Evolutionary conservation across 208 protist genomes (phyloP).

Genomic region (Angomonas ambiguus): DNA sequence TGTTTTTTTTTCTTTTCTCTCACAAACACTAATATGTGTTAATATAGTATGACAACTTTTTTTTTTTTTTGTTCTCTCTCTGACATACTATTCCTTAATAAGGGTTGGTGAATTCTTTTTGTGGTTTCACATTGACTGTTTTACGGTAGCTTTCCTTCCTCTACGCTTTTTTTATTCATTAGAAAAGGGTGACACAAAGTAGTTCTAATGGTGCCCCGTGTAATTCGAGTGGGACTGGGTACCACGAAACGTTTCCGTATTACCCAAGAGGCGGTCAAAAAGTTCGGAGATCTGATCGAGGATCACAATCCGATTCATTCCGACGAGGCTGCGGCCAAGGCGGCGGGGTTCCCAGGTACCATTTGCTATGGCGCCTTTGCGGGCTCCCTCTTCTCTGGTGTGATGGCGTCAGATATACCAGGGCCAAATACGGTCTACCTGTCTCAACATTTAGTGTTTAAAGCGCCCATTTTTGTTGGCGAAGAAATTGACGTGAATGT

Average conservation of each 20-base stretch:
- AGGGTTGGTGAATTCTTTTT: conserved; percentile 30
- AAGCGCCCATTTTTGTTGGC: conserved; percentile 69
- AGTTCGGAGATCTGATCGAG: conserved; percentile 71
- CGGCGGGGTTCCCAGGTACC: conserved; percentile 62
- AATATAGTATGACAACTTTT: conserved; percentile 5
- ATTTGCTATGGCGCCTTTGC: conserved; percentile 86
- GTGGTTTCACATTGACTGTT: conserved; percentile 69
- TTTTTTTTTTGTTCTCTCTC: conserved; percentile 29
- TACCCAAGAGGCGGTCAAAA: conserved; percentile 43
- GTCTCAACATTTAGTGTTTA: conserved; percentile 75
- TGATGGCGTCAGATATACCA: conserved; percentile 79
- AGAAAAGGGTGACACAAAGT: no score
- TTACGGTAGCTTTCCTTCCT: no score
- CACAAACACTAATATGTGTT: neutral
- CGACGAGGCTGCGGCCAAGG: conserved; percentile 52
- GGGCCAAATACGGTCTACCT: conserved; percentile 84
- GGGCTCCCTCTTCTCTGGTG: conserved; percentile 77
- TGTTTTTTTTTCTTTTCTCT: conserved; percentile 8
- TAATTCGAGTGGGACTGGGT: conserved; percentile 63
- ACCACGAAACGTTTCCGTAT: conserved; percentile 45
- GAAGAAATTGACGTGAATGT: conserved; percentile 74
- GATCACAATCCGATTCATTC: conserved; percentile 87
- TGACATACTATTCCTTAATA: neutral
- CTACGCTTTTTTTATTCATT: neutral
- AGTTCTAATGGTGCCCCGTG: conserved; percentile 12